These are phyloP conservation scores for Patellifolia procumbens DNA, from an alignment of 179 eudicot species.

Conservation along the genomic window DNA sequence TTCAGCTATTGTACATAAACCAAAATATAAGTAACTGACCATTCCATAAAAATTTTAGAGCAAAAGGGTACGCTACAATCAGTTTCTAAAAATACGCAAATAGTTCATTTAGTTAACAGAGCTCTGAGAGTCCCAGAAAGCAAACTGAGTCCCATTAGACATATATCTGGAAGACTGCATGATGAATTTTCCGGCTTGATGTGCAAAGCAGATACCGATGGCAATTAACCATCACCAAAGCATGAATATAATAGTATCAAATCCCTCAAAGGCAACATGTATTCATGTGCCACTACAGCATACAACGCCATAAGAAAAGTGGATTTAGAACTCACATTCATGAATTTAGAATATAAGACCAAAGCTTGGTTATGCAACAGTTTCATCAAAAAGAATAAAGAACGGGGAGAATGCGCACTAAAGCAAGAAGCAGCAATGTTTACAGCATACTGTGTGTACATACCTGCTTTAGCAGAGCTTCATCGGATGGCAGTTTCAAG, in stretches of 20 bases:
- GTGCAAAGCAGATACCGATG: background rate
- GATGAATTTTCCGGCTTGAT: background rate
- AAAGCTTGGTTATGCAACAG: background rate
- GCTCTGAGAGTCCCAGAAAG: too few relatives aligned
- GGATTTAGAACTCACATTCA: background rate
- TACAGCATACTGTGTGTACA: background rate
- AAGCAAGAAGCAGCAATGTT: background rate
- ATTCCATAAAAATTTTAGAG: background rate
- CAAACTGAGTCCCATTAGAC: too few relatives aligned
- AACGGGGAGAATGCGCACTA: background rate
- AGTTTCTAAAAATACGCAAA: background rate
- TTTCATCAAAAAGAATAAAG: background rate
- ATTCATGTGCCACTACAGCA: background rate
- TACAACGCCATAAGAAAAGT: background rate
- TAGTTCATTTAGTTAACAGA: background rate
- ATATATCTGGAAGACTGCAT: too few relatives aligned
- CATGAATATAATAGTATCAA: background rate
- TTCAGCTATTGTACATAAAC: conserved; percentile 36
- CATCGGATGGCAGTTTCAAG: conserved; percentile 57
- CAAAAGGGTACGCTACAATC: background rate
- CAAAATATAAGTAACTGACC: background rate
- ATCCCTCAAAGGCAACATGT: background rate
- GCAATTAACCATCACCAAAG: background rate
- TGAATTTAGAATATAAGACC: background rate
- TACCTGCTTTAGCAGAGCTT: conserved; percentile 43